phyloP scores from a whole-genome alignment of 495 filamentous ascomycete species.

The Lasiosphaeria hispida region DNA sequence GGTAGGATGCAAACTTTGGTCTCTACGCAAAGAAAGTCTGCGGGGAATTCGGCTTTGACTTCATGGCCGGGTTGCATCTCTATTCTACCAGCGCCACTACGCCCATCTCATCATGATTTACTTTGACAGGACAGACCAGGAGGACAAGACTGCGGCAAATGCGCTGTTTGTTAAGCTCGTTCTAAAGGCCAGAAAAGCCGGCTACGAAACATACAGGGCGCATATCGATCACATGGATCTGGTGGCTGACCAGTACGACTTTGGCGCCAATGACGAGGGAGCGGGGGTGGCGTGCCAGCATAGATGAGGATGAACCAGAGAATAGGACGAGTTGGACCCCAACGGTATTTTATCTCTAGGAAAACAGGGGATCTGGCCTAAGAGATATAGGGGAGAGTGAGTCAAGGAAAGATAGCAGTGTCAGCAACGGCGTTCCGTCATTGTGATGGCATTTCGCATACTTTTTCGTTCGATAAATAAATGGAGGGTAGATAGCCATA shows the following conservation, averaged over 20 bases:
- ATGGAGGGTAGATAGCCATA: too few species aligned
- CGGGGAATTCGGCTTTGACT: constrained; percentile 8
- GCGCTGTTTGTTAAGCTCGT: constrained; percentile 26
- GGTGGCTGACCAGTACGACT: constrained; percentile 51
- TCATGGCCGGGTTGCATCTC: constrained; percentile 11
- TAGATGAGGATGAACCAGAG: constrained; percentile 31
- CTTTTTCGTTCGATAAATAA: too few species aligned
- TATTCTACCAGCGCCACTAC: constrained; percentile 15
- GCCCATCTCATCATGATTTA: constrained; percentile 29
- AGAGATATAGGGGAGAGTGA: constrained; percentile 6
- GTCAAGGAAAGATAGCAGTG: not conserved
- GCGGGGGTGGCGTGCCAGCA: constrained; percentile 31
- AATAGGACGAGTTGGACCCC: constrained; percentile 24
- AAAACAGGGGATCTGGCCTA: constrained; percentile 34
- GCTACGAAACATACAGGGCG: constrained; percentile 34
- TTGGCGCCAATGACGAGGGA: constrained; percentile 43
- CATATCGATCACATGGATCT: constrained; percentile 38
- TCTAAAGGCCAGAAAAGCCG: constrained; percentile 26
- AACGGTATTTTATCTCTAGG: constrained; percentile 27
- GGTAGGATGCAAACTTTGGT: constrained; percentile 31
- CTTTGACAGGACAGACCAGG: constrained; percentile 32
- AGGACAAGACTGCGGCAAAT: constrained; percentile 24
- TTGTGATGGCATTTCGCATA: too few species aligned
- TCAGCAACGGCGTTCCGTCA: too few species aligned
- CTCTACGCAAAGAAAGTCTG: constrained; percentile 30